Percentiles rank a stretch among this genome's conserved stretches.
These are phyloP conservation scores for Rhizopogon vesiculosus DNA, from an alignment of 768 basidiomycete genomes.

Conservation along the genomic window DNA sequence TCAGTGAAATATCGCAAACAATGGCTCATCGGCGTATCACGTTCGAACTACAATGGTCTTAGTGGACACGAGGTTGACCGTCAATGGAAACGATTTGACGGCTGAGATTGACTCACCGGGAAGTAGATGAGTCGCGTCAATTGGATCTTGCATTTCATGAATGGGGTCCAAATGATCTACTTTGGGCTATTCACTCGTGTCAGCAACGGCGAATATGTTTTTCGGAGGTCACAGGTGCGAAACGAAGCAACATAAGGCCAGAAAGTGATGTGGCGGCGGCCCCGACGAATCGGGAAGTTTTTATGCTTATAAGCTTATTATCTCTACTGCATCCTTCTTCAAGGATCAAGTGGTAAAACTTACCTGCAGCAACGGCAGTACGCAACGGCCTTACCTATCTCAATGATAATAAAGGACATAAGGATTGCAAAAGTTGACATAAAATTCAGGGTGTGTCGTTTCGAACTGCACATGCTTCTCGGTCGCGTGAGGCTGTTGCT, in stretches of 20 bases:
- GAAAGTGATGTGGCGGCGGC: background rate
- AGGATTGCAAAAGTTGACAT: slow-evolving; percentile 19
- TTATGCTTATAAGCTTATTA: background rate
- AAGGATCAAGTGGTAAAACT: no score
- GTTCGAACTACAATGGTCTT: background rate
- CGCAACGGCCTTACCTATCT: slow-evolving; percentile 2
- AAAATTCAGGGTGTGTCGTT: slow-evolving; percentile 10
- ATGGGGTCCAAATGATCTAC: background rate
- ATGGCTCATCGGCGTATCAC: background rate
- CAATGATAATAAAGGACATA: slow-evolving; percentile 8
- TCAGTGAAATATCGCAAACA: slow-evolving; percentile 1
- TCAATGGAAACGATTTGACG: background rate
- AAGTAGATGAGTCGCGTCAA: background rate
- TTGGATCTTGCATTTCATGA: background rate
- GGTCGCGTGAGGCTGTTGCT: slow-evolving; percentile 17
- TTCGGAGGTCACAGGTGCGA: background rate
- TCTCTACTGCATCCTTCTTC: background rate
- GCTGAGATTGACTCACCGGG: background rate
- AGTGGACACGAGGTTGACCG: slow-evolving; percentile 32
- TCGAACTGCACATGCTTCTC: slow-evolving; percentile 8
- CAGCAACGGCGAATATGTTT: background rate
- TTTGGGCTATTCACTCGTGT: background rate
- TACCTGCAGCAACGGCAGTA: slow-evolving; percentile 5
- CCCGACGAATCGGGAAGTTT: background rate
- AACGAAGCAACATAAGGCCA: background rate